Evolutionary conservation across 1,284 basidiomycete species (phyloP).

Genomic region (Tilletia indica): DNA sequence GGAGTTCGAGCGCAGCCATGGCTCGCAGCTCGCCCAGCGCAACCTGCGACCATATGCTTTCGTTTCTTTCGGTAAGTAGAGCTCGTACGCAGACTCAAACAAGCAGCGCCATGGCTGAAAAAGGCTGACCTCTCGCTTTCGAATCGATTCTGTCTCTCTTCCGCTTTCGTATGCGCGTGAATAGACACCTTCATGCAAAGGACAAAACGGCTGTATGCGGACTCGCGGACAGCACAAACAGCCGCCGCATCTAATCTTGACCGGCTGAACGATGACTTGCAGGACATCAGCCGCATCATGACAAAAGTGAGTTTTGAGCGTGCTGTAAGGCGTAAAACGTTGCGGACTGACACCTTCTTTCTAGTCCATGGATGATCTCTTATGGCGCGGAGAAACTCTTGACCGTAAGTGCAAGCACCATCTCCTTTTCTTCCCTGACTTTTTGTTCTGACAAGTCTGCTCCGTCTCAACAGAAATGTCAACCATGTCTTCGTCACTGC

Average conservation of each 20-base stretch:
- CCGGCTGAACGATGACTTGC: slow-evolving; percentile 88
- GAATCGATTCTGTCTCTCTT: neutral
- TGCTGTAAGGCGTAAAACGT: neutral
- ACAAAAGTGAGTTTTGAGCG: slow-evolving; percentile 69
- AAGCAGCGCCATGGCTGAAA: neutral
- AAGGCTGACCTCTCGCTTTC: neutral
- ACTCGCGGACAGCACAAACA: slow-evolving; percentile 80
- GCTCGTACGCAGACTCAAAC: neutral
- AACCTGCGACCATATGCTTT: slow-evolving; percentile 52
- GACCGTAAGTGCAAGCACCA: slow-evolving; percentile 63
- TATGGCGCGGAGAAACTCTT: slow-evolving; percentile 94
- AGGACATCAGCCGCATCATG: slow-evolving; percentile 98
- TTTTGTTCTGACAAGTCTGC: neutral
- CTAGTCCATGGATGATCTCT: slow-evolving; percentile 86
- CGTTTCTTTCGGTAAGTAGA: slow-evolving; percentile 44
- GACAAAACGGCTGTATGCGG: slow-evolving; percentile 88
- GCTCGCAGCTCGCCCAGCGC: slow-evolving; percentile 46
- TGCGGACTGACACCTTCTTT: neutral
- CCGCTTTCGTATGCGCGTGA: neutral
- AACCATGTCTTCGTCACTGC: slow-evolving; percentile 90
- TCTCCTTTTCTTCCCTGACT: neutral
- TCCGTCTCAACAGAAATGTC: slow-evolving; percentile 67
- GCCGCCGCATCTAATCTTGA: slow-evolving; percentile 70
- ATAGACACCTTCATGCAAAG: slow-evolving; percentile 97
- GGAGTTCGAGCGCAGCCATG: slow-evolving; percentile 68